Evolutionary conservation across 1,284 basidiomycete species (phyloP).

Genomic region (Sanghuangporus baumii): DNA sequence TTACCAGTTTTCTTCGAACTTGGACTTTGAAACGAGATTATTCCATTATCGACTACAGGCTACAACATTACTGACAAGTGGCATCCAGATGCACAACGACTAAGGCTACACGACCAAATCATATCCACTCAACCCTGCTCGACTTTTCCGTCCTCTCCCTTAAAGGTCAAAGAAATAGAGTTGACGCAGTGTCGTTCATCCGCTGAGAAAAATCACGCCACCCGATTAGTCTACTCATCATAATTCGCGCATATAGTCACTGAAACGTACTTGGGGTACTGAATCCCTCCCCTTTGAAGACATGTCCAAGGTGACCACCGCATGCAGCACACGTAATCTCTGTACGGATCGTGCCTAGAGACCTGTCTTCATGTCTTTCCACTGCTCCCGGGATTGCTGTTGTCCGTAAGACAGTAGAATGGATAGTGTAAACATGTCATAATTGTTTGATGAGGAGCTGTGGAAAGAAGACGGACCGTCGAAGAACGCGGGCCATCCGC

Average conservation of each 20-base stretch:
- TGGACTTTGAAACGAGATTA: background rate
- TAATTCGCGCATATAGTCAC: conserved; percentile 20
- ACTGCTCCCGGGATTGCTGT: conserved; percentile 88
- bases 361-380: conserved; percentile 57
- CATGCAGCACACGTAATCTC: conserved; percentile 83
- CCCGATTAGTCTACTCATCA: conserved; percentile 24
- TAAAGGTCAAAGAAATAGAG: conserved; percentile 80
- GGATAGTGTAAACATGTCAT: background rate
- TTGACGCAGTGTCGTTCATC: conserved; percentile 91
- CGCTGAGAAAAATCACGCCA: conserved; percentile 34
- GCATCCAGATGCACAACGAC: background rate
- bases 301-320: conserved; percentile 89
- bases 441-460: background rate
- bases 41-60: background rate
- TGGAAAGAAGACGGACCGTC: conserved; percentile 48
- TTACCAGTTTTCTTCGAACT: background rate
- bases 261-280: conserved; percentile 55
- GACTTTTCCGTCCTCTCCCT: conserved; percentile 39
- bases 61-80: background rate
- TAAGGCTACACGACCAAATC: background rate
- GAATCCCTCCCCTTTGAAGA: conserved; percentile 89
- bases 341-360: conserved; percentile 53
- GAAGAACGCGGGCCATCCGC: conserved; percentile 97
- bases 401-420: background rate
- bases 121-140: conserved; percentile 7